Evolutionary conservation across 1,284 basidiomycete genomes (phyloP), one percentile per base, ranked within the genome.

Genomic region (Dichomitus squalens): DNA sequence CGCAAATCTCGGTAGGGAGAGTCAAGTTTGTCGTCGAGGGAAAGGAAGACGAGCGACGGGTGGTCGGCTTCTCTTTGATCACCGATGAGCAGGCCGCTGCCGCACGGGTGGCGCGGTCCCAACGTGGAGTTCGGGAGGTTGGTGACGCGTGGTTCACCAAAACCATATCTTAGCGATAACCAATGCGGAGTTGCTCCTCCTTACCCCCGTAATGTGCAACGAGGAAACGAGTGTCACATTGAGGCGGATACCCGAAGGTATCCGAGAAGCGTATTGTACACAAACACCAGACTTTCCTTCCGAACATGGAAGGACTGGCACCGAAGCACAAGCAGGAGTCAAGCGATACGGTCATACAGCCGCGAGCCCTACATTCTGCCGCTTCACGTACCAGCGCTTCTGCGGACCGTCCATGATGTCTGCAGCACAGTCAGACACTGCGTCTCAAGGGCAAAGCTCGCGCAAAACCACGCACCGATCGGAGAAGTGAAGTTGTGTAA

Each of bases 401-500:
- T 53, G 58, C 12, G 56, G 39, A n/a, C 56, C 57, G 21, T 63
- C 40, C 56, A 60, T 60, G 49, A 63, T 55, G 35, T 63, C 61
- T 63, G 47, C 35, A 27, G 18, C 36, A 49, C 38, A 41, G 51
- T 20, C 34, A 52, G 9, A 31, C 38, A 33, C 16, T 16, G 27
- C 6, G 3, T 20, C 14, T 3, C 39, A 18, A 33, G 8, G n/a
- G 14, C 12, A 12, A 4, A 44, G 14, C n/a, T n/a, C n/a, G n/a
- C 14, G 3, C 3, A 3, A 20, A 20, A 31, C 27, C 18, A 64
- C 65, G 18, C 60, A 71, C 69, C 69, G 38, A 71, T 69, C 2
- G 69, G 69, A 35, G 67, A 68, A 21, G 66, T 69, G 61, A 70
- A 71, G 55, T 68, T 68, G 60, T 69, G 65, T 53, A 71, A 58